Percentiles rank a stretch among this genome's conserved stretches.
Conservation (phyloP, 805 yeast genomes). For the Saturnispora zaruensis region DNA sequence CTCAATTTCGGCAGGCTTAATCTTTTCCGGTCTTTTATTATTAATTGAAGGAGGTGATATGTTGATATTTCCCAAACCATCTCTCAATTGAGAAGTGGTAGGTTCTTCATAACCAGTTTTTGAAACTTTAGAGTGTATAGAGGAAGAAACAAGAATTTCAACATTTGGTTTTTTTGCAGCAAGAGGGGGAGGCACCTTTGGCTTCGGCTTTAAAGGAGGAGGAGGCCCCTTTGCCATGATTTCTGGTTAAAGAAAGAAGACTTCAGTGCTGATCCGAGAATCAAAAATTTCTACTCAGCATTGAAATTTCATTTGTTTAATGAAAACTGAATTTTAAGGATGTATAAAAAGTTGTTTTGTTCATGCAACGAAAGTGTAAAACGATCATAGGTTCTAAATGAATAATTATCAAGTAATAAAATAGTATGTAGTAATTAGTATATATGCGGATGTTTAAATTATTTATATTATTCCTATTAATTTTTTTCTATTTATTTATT, state of each 20-base stretch:
- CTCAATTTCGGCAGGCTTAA: constrained; percentile 2
- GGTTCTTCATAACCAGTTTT: constrained; percentile 2
- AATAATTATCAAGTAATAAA: too few species aligned
- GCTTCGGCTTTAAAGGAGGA: constrained; percentile 27
- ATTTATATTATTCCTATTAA: not conserved
- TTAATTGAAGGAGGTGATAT: not conserved
- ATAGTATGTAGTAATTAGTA: not conserved
- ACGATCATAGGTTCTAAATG: too few species aligned
- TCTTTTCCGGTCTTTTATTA: not conserved
- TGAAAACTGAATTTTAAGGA: not conserved
- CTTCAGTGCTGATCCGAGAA: not conserved
- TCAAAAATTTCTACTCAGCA: not conserved
- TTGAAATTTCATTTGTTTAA: not conserved
- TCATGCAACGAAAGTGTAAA: too few species aligned
- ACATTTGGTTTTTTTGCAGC: constrained; percentile 21
- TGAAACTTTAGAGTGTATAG: not conserved
- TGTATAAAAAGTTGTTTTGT: not conserved
- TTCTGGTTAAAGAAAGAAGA: not conserved
- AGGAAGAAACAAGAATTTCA: not conserved
- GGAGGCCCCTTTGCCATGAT: constrained; percentile 20
- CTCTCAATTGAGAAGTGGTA: constrained; percentile 13
- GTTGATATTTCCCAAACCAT: constrained; percentile 14
- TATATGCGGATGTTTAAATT: not conserved
- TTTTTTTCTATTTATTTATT: not conserved
- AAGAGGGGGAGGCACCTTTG: constrained; percentile 25